phyloP scores from a whole-genome alignment of 2,329 filamentous ascomycete genomes.

The Pseudonectria foliicola region DNA sequence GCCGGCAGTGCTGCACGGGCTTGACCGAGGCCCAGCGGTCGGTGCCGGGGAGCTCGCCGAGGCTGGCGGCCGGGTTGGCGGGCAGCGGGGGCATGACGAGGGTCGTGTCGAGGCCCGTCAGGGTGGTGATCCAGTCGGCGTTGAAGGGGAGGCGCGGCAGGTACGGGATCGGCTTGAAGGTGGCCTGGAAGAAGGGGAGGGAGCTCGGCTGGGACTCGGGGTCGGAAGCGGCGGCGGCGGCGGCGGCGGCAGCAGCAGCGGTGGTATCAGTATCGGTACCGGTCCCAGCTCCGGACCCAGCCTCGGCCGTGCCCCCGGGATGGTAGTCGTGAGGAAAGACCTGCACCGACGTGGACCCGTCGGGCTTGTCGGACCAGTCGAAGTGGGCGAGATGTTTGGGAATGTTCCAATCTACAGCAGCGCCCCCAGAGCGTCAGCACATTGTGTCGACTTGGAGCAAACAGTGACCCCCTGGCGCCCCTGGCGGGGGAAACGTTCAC shows the following conservation, averaged over 20 bases:
- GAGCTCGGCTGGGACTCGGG: slow-evolving; percentile 26
- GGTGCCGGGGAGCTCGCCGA: slow-evolving; percentile 39
- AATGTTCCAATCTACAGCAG: slow-evolving; percentile 45
- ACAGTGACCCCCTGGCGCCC: too few species aligned
- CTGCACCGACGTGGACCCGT: slow-evolving; percentile 32
- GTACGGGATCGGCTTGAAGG: slow-evolving; percentile 34
- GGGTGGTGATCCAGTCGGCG: slow-evolving; percentile 27
- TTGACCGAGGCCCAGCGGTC: slow-evolving; percentile 36
- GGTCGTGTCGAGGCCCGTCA: slow-evolving; percentile 33
- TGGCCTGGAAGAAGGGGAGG: slow-evolving; percentile 39
- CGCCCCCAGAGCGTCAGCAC: too few species aligned
- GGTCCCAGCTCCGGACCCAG: too few species aligned
- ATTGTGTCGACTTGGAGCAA: slow-evolving; percentile 2
- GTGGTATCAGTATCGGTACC: too few species aligned
- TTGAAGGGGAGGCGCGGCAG: slow-evolving; percentile 38
- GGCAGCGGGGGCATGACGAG: slow-evolving; percentile 46
- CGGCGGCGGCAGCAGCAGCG: slow-evolving; percentile 4
- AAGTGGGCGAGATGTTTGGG: slow-evolving; percentile 49
- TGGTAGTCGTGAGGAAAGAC: slow-evolving; percentile 38
- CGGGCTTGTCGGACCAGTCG: slow-evolving; percentile 32
- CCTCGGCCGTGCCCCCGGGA: slow-evolving; percentile 14
- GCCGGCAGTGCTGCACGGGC: slow-evolving; percentile 23
- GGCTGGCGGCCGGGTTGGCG: slow-evolving; percentile 24
- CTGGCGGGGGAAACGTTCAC: too few species aligned
- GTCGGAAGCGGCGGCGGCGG: slow-evolving; percentile 14